Evolutionary conservation across 164 flowering plant genomes (phyloP).

Genomic region (Amborella trichopoda): DNA sequence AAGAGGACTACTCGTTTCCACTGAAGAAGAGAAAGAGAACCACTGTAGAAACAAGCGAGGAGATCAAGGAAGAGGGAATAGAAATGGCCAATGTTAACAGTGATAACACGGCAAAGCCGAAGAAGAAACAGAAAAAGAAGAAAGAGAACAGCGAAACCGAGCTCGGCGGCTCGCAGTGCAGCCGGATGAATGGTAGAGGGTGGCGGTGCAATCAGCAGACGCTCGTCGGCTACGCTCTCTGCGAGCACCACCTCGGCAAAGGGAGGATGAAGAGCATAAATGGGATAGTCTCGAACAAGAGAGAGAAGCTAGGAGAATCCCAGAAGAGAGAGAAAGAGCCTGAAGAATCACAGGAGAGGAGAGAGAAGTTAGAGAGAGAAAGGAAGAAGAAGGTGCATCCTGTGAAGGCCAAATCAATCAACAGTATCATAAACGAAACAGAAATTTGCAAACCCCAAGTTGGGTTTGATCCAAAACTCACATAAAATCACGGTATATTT

Average conservation of each 20-base stretch:
- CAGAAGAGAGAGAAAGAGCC: too few relatives aligned
- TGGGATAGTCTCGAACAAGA: too few relatives aligned
- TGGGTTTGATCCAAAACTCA: too few relatives aligned
- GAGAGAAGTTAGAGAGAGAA: too few relatives aligned
- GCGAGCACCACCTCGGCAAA: slow-evolving; percentile 87
- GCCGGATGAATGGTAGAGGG: slow-evolving; percentile 79
- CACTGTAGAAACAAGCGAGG: slow-evolving; percentile 1
- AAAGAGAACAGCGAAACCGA: slow-evolving; percentile 11
- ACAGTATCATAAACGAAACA: too few relatives aligned
- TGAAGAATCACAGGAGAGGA: too few relatives aligned
- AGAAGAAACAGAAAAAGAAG: slow-evolving; percentile 12
- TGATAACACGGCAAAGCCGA: neutral
- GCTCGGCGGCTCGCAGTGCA: slow-evolving; percentile 79
- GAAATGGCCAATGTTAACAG: neutral
- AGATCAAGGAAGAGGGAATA: slow-evolving; percentile 1
- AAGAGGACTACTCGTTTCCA: slow-evolving; percentile 29
- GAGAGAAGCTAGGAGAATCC: too few relatives aligned
- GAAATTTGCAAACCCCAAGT: too few relatives aligned
- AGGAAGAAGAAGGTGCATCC: too few relatives aligned
- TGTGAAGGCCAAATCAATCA: too few relatives aligned
- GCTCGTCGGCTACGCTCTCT: slow-evolving; percentile 74
- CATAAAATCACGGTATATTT: too few relatives aligned
- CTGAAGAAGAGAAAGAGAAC: slow-evolving; percentile 46
- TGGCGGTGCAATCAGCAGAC: slow-evolving; percentile 89
- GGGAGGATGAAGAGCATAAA: slow-evolving; percentile 60